Base-by-base conservation (phyloP, 108 stramenopile species). In the Schizochytrium sp. region DNA sequence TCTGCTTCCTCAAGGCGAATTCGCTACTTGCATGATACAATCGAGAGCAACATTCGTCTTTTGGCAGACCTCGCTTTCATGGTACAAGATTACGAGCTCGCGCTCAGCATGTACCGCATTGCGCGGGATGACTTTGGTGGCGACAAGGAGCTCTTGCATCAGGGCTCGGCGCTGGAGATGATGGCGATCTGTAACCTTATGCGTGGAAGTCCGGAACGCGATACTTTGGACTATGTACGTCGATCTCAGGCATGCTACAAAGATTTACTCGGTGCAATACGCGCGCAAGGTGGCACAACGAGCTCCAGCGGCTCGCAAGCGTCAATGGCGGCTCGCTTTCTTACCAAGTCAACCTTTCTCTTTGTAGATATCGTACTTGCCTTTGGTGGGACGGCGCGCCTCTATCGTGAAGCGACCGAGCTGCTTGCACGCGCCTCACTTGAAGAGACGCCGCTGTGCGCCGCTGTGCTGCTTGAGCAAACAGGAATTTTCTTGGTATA, bases 1-100 rank as follows among this genome's bases (percentile, higher is more conserved):
- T 25, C 76, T 2, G 25, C n/a, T 18, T 69, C 63, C 10, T 41
- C 63, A 34, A 3, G 45, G 19, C 19, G 51, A 1, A 45, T 53
- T 14, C 45, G 76, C 45, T 83, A 53, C 51, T 45, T 53, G 19
- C 51, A 53, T 4, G 51, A 83, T 34, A 45, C 76, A 12, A 83
- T 83, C 28, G 76, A 83, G 76, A 53, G 48, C 51, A 83, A 83
- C 28, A 83, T 83, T 83, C 76, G 76, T 3, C 45, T 83, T 6
- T 45, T 83, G 45, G 76, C 76, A 8, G 76, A 83, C 51, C 51
- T 83, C 6, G 76, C 76, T 25, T 83, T 83, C 76, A 83, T 83
- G 76, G 23, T 83, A 45, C 48, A 83, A 28, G 76, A 83, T 45
- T 83, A 83, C 48, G 76, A 83, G 0, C 45, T 83, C 23, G 76